Conservation (phyloP, 192 early-diverging fungal species). For the Backusella psychrophila region DNA sequence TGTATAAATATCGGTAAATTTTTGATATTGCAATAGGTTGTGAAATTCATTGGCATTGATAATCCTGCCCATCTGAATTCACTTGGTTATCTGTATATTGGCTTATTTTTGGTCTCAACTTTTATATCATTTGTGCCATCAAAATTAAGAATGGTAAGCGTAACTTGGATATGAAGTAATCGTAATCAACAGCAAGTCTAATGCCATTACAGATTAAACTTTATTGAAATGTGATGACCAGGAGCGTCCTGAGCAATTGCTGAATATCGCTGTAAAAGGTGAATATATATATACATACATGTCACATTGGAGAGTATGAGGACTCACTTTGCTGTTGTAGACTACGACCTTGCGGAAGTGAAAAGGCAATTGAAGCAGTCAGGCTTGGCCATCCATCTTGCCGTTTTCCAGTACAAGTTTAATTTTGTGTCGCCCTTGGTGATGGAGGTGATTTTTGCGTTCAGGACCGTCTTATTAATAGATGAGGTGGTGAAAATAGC, state of each 20-base stretch:
- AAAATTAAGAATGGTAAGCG: conserved; percentile 68
- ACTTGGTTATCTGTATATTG: conserved; percentile 55
- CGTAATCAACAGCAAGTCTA: not conserved
- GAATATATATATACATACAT: not conserved
- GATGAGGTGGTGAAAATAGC: no score
- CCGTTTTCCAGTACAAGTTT: no score
- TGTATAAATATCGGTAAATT: conserved; percentile 45
- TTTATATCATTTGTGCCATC: conserved; percentile 43
- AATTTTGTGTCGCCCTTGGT: no score
- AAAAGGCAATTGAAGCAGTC: conserved; percentile 70
- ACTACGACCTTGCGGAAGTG: conserved; percentile 76
- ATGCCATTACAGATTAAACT: conserved; percentile 61
- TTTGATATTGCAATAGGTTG: conserved; percentile 61
- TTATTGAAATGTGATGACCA: conserved; percentile 63
- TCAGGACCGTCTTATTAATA: no score
- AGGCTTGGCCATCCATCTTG: not conserved
- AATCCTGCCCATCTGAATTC: conserved; percentile 43
- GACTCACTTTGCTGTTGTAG: conserved; percentile 35
- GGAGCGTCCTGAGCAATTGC: conserved; percentile 33
- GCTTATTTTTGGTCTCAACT: conserved; percentile 44
- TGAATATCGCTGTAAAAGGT: conserved; percentile 26
- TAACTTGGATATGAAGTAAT: not conserved
- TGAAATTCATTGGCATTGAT: conserved; percentile 64
- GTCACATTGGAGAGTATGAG: no score
- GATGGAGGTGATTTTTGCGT: no score